Conservation (phyloP, 2,329 filamentous ascomycete genomes). For the Rhynchosporium secalis region DNA sequence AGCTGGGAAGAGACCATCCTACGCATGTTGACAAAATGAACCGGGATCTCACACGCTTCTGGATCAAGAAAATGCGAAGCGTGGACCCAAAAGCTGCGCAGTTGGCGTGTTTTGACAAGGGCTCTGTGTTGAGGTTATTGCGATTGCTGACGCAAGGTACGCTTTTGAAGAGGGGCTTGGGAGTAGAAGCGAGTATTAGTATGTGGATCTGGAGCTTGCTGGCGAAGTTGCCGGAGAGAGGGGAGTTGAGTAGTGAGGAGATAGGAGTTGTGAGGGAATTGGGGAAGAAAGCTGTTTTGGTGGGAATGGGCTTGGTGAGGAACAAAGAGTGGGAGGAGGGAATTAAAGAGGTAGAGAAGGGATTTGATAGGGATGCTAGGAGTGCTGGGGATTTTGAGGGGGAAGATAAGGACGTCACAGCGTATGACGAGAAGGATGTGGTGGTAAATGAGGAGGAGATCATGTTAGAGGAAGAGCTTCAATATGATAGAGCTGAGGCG, state of each 20-base stretch:
- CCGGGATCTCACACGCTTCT: slow-evolving; percentile 49
- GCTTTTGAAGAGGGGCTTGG: slow-evolving; percentile 55
- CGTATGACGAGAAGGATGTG: slow-evolving; percentile 1
- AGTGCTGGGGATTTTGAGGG: slow-evolving; percentile 21
- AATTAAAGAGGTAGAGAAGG: slow-evolving; percentile 49
- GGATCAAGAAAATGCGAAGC: slow-evolving; percentile 53
- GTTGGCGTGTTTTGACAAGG: slow-evolving; percentile 64
- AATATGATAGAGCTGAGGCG: slow-evolving; percentile 10
- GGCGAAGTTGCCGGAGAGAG: slow-evolving; percentile 70
- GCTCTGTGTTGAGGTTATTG: slow-evolving; percentile 65
- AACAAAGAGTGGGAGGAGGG: slow-evolving; percentile 43
- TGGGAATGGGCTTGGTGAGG: slow-evolving; percentile 41
- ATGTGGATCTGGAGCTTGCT: slow-evolving; percentile 85
- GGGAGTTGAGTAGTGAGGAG: slow-evolving; percentile 73
- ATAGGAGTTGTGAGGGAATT: slow-evolving; percentile 76
- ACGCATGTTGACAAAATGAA: slow-evolving; percentile 45
- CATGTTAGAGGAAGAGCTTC: slow-evolving; percentile 15
- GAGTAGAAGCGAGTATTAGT: slow-evolving; percentile 66
- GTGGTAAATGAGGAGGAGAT: slow-evolving; percentile 11
- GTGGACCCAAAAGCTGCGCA: slow-evolving; percentile 60
- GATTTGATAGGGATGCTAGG: slow-evolving; percentile 41
- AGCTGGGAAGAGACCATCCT: slow-evolving; percentile 54
- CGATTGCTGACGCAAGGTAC: slow-evolving; percentile 64
- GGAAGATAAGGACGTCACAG: neutral
- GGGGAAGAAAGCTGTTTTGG: slow-evolving; percentile 70